These are phyloP conservation scores for Neurospora sp. DNA, from an alignment of 495 filamentous ascomycete species.

Conservation along the genomic window DNA sequence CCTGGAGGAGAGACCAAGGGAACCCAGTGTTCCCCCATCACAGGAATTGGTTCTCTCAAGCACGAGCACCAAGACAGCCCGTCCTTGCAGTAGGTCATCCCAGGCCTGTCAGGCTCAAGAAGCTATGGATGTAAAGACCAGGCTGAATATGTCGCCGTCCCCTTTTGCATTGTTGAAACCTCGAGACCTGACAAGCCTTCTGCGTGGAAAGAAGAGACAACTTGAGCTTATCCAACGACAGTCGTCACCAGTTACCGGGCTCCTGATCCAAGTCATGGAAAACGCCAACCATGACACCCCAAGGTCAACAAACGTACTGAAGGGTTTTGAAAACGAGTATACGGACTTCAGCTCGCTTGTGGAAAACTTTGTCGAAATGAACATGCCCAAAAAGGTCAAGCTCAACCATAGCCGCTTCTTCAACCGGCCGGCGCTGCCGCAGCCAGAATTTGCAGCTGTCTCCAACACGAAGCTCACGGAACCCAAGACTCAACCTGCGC, in stretches of 20 bases:
- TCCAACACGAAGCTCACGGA: not conserved
- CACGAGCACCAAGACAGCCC: not conserved
- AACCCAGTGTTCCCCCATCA: not conserved
- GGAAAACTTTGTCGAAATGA: slow-evolving; percentile 36
- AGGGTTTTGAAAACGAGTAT: slow-evolving; percentile 8
- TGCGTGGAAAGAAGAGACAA: slow-evolving; percentile 8
- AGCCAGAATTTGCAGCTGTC: not conserved
- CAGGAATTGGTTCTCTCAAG: not conserved
- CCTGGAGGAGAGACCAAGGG: slow-evolving; percentile 26
- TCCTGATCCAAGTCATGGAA: not conserved
- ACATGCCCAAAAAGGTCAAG: slow-evolving; percentile 24
- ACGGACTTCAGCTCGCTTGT: slow-evolving; percentile 22
- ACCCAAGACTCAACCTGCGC: not conserved
- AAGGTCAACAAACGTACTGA: slow-evolving; percentile 7
- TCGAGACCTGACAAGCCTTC: slow-evolving; percentile 7
- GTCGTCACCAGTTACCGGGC: not conserved
- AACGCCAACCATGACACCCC: not conserved
- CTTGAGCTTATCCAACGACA: not conserved
- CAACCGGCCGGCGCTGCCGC: not conserved
- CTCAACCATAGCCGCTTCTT: slow-evolving; percentile 11
- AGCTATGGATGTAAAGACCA: not conserved
- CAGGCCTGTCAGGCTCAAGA: not conserved
- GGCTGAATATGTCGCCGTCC: not conserved
- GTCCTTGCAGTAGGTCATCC: not conserved
- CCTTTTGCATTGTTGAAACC: not conserved